Evolutionary conservation across 768 basidiomycete genomes (phyloP).

Genomic region (Wakefieldia striispora): DNA sequence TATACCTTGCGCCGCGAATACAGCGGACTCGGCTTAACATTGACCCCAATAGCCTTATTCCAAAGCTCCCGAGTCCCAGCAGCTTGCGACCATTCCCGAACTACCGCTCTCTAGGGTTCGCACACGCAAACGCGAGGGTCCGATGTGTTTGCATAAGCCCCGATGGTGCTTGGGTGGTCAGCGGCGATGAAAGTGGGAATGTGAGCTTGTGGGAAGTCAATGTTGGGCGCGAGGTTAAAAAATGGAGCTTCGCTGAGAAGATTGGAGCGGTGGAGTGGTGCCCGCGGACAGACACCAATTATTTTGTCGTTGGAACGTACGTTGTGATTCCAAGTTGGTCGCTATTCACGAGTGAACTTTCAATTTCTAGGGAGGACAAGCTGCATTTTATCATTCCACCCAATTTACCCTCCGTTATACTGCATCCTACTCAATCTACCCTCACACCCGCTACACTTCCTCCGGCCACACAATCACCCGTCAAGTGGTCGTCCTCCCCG

Average conservation of each 20-base stretch:
- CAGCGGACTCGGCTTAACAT: constrained; percentile 86
- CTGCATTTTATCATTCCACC: constrained; percentile 82
- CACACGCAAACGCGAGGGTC: constrained; percentile 65
- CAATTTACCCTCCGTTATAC: constrained; percentile 58
- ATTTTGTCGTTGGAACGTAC: constrained; percentile 78
- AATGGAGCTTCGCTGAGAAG: constrained; percentile 79
- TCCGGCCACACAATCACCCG: constrained; percentile 55
- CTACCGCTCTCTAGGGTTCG: constrained; percentile 69
- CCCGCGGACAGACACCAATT: constrained; percentile 77
- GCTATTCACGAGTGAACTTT: constrained; percentile 8
- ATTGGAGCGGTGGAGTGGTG: constrained; percentile 92
- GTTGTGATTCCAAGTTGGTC: constrained; percentile 32
- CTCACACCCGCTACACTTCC: constrained; percentile 66
- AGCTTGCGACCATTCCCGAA: constrained; percentile 94
- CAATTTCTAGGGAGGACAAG: constrained; percentile 64
- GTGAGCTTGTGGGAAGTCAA: constrained; percentile 91
- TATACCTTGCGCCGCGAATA: constrained; percentile 94
- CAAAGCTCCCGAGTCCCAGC: constrained; percentile 89
- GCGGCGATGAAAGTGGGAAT: constrained; percentile 85
- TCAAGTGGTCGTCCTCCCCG: constrained; percentile 65
- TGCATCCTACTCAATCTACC: constrained; percentile 57
- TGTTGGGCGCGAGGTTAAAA: constrained; percentile 83
- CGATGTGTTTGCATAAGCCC: constrained; percentile 80
- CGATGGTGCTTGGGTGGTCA: constrained; percentile 87
- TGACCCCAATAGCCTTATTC: constrained; percentile 87